Evolutionary conservation across 1,139 yeast genomes (phyloP).

Genomic region (Yamadazyma mexicana): DNA sequence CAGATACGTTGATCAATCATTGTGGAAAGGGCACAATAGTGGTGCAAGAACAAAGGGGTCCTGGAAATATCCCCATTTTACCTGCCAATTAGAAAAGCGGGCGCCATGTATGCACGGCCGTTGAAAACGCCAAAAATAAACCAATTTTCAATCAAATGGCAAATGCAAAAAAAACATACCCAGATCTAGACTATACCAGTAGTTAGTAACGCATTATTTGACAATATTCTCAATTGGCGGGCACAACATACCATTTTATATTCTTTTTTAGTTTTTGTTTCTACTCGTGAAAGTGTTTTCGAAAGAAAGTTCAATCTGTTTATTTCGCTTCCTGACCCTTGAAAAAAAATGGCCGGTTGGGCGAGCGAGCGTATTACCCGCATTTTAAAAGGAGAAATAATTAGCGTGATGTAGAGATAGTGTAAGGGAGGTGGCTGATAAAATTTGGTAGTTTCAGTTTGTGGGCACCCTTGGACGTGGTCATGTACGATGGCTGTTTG

Average conservation of each 20-base stretch:
- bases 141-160: not conserved
- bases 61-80: no score
- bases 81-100: no score
- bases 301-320: conserved; percentile 3
- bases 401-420: not conserved
- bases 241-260: conserved; percentile 11
- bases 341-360: conserved; percentile 4
- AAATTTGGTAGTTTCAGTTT: no score
- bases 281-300: not conserved
- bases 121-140: not conserved
- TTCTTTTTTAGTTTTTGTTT: conserved; percentile 1
- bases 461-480: no score
- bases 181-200: conserved; percentile 58
- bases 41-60: no score
- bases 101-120: no score
- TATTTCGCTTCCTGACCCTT: conserved; percentile 9
- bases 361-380: conserved; percentile 8
- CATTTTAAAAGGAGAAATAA: not conserved
- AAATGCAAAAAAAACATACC: conserved; percentile 41
- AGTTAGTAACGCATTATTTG: conserved; percentile 4
- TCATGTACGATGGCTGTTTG: no score
- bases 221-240: not conserved
- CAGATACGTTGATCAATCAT: no score
- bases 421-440: not conserved
- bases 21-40: not conserved